Conservation (phyloP, 345 rosid species). For the Citrus sp. region DNA sequence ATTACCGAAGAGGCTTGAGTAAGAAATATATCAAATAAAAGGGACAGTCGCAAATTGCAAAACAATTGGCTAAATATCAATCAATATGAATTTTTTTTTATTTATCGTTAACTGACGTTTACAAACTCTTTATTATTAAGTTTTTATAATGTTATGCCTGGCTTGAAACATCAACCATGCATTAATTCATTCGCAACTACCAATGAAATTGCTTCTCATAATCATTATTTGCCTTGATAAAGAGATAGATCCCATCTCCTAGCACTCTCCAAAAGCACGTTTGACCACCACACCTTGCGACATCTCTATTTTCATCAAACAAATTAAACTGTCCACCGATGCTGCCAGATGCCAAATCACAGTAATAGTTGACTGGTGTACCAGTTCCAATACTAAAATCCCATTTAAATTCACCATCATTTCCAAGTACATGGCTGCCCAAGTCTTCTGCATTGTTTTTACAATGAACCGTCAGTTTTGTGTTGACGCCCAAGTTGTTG, state of each 20-base stretch:
- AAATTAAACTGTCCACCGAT: conserved; percentile 8
- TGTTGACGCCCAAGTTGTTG: background rate
- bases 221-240: background rate
- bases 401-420: background rate
- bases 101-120: too few relatives aligned
- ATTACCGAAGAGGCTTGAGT: too few relatives aligned
- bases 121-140: too few relatives aligned
- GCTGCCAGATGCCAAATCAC: conserved; percentile 2
- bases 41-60: too few relatives aligned
- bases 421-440: background rate
- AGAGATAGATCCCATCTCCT: conserved; percentile 12
- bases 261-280: conserved; percentile 8
- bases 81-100: too few relatives aligned
- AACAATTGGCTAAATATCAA: too few relatives aligned
- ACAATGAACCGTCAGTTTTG: background rate
- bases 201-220: conserved; percentile 13
- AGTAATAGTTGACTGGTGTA: background rate
- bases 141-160: too few relatives aligned
- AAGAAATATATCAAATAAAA: too few relatives aligned
- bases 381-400: background rate
- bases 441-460: background rate
- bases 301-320: conserved; percentile 2
- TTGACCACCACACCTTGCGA: background rate
- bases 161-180: too few relatives aligned
- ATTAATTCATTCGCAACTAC: background rate